Evolutionary conservation across 2,329 filamentous ascomycete species (phyloP).

Genomic region (Tolypocladium inflatum): DNA sequence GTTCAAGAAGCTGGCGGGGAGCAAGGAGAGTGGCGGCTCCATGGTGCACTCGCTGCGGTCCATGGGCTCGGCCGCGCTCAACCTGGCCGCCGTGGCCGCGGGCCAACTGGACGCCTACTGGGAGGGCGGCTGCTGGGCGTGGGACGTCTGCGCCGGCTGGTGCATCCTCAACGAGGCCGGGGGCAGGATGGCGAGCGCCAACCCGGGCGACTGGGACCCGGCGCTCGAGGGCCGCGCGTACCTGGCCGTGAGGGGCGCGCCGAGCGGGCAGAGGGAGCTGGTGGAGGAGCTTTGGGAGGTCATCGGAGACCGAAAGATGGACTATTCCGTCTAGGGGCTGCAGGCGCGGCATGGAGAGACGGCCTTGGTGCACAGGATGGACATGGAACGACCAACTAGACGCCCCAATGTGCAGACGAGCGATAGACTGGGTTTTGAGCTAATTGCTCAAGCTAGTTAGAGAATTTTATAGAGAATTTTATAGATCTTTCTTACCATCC

Average conservation of each 20-base stretch:
- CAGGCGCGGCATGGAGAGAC: neutral
- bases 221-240: constrained; percentile 51
- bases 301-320: constrained; percentile 44
- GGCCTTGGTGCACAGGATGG: neutral
- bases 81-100: constrained; percentile 62
- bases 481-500: no score
- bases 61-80: constrained; percentile 65
- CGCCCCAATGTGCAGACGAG: neutral
- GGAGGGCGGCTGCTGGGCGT: constrained; percentile 79
- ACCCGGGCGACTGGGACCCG: constrained; percentile 62
- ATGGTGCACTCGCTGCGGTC: constrained; percentile 72
- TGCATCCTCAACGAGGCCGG: constrained; percentile 66
- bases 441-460: no score
- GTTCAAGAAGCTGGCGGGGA: constrained; percentile 50
- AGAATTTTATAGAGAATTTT: no score
- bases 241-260: constrained; percentile 52
- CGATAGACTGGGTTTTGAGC: neutral
- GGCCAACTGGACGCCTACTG: constrained; percentile 68
- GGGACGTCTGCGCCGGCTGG: constrained; percentile 80
- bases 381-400: neutral
- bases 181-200: constrained; percentile 61
- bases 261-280: constrained; percentile 49
- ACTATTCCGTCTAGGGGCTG: constrained; percentile 25
- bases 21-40: constrained; percentile 52
- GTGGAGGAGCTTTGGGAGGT: constrained; percentile 56